phyloP scores from a whole-genome alignment of 768 basidiomycete species.

The Leccinellum albellum region DNA sequence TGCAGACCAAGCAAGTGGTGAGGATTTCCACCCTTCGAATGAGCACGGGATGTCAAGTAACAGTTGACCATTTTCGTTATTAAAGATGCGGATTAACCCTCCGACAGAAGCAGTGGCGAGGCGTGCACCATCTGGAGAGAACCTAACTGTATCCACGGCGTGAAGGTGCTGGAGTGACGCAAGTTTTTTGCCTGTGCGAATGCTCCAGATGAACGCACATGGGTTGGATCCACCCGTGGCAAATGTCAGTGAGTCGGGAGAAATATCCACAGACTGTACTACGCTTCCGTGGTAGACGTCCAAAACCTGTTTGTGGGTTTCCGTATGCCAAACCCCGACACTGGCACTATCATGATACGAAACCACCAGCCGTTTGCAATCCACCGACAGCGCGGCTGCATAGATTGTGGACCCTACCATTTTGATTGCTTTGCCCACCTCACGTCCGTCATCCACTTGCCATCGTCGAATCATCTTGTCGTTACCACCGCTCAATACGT shows the following conservation, averaged over 20 bases:
- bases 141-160: neutral
- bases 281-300: neutral
- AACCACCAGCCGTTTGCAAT: neutral
- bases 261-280: neutral
- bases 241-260: neutral
- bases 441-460: neutral
- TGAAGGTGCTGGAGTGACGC: neutral
- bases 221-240: neutral
- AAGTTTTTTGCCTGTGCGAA: neutral
- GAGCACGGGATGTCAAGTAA: neutral
- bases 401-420: too few species aligned
- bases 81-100: neutral
- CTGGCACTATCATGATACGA: neutral
- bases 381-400: neutral
- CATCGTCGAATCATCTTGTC: neutral
- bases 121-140: neutral
- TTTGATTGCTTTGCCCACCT: neutral
- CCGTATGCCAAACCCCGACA: neutral
- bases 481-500: neutral
- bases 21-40: neutral
- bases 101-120: neutral
- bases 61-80: neutral
- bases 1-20: neutral
- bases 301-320: neutral
- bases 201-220: neutral